Conservation (phyloP, 2,329 filamentous ascomycete genomes). For the Fusarium sp. region DNA sequence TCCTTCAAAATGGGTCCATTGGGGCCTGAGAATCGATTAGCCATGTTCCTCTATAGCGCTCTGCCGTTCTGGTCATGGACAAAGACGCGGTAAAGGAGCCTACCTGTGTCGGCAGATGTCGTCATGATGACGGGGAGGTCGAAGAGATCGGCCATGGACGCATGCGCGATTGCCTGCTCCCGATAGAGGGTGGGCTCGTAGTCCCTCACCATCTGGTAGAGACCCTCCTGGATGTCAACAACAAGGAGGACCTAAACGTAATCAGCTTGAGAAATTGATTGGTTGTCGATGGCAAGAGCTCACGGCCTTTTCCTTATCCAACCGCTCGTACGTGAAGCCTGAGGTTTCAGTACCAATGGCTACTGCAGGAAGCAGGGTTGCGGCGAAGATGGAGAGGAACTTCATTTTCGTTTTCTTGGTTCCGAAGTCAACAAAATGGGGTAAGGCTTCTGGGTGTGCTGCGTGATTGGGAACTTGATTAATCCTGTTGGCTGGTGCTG, state of each 20-base stretch:
- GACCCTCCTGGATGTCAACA: slow-evolving; percentile 18
- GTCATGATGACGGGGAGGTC: slow-evolving; percentile 13
- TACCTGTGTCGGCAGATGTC: slow-evolving; percentile 20
- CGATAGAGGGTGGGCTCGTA: slow-evolving; percentile 14
- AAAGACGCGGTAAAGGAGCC: background rate
- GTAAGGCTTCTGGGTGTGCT: too few relatives aligned
- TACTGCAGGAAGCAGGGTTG: background rate
- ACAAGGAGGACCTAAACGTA: slow-evolving; percentile 13
- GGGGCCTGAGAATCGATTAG: slow-evolving; percentile 1
- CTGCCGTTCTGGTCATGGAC: background rate
- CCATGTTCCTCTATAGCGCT: too few relatives aligned
- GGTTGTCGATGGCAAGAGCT: background rate
- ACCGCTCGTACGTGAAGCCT: slow-evolving; percentile 4
- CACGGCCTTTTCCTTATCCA: slow-evolving; percentile 11
- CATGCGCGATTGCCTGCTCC: slow-evolving; percentile 3
- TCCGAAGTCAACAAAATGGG: too few relatives aligned
- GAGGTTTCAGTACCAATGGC: background rate
- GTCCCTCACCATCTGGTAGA: slow-evolving; percentile 7
- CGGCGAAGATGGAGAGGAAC: slow-evolving; percentile 2
- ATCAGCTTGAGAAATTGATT: too few relatives aligned
- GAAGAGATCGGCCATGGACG: slow-evolving; percentile 12
- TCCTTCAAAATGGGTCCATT: slow-evolving; percentile 16
- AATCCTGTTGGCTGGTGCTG: too few relatives aligned
- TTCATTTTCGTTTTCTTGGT: slow-evolving; percentile 7
- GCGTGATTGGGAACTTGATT: too few relatives aligned